Conservation (phyloP, 495 filamentous ascomycete genomes). For the Chaetomium tenue region DNA sequence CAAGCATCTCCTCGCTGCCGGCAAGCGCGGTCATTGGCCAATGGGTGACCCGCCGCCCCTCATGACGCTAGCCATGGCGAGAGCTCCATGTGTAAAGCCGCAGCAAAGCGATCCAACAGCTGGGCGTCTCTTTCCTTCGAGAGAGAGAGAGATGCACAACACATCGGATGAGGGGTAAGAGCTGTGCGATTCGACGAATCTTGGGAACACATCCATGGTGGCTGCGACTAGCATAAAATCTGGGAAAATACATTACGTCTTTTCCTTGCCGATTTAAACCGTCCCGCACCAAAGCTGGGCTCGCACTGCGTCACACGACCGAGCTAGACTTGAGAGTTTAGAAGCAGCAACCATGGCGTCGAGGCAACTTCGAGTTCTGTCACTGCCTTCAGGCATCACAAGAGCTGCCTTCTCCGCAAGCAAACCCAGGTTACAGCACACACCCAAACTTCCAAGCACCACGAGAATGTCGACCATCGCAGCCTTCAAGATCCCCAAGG, state of each 20-base stretch:
- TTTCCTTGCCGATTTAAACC: slow-evolving; percentile 21
- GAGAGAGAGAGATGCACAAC: background rate
- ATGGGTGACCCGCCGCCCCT: slow-evolving; percentile 16
- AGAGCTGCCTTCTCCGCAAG: slow-evolving; percentile 22
- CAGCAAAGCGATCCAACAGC: slow-evolving; percentile 31
- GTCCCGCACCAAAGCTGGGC: background rate
- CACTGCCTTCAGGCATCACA: slow-evolving; percentile 25
- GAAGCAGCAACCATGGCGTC: slow-evolving; percentile 24
- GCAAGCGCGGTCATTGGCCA: slow-evolving; percentile 25
- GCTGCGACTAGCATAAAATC: background rate
- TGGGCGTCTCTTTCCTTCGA: background rate
- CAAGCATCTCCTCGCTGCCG: background rate
- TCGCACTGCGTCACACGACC: background rate
- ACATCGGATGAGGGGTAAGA: slow-evolving; percentile 21
- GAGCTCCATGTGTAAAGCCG: slow-evolving; percentile 30
- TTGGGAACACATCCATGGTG: background rate
- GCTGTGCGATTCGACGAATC: slow-evolving; percentile 13
- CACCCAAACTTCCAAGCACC: slow-evolving; percentile 8
- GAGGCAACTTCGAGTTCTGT: slow-evolving; percentile 25
- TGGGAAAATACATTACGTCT: background rate
- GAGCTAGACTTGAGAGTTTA: background rate
- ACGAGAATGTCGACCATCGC: slow-evolving; percentile 52
- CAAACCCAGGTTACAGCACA: slow-evolving; percentile 24
- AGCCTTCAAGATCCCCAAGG: slow-evolving; percentile 79
- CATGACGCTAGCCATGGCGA: slow-evolving; percentile 17